These are phyloP conservation scores for Mycena vitilis DNA, from an alignment of 768 basidiomycete genomes.

Conservation along the genomic window DNA sequence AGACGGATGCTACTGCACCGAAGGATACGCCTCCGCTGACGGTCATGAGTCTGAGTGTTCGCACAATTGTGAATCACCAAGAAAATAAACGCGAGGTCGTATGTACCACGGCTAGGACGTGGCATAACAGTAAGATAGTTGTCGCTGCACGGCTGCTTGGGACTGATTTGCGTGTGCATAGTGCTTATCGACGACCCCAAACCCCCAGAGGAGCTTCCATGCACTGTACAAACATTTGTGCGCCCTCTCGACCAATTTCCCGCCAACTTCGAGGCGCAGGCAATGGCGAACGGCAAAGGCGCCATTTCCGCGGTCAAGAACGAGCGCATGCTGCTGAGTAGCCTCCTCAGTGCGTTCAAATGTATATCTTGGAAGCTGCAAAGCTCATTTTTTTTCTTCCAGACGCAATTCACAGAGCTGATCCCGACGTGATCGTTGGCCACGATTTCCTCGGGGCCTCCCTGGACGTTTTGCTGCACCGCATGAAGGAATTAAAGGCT, in stretches of 20 bases:
- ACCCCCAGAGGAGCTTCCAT: conserved; percentile 88
- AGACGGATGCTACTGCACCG: conserved; percentile 75
- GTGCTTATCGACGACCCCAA: conserved; percentile 92
- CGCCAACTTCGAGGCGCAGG: conserved; percentile 79
- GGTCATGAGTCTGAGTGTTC: conserved; percentile 87
- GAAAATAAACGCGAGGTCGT: conserved; percentile 96
- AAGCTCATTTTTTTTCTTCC: conserved; percentile 16
- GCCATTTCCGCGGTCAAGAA: conserved; percentile 79
- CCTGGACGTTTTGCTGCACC: conserved; percentile 89
- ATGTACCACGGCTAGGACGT: conserved; percentile 84
- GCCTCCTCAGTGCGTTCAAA: conserved; percentile 71
- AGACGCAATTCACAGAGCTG: conserved; percentile 85
- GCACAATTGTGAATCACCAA: conserved; percentile 93
- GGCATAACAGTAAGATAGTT: conserved; percentile 68
- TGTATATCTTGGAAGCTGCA: background rate
- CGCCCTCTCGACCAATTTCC: conserved; percentile 92
- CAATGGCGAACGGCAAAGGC: conserved; percentile 72
- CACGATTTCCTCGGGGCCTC: conserved; percentile 94
- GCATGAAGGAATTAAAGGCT: conserved; percentile 90
- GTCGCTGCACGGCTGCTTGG: background rate
- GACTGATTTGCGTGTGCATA: conserved; percentile 43
- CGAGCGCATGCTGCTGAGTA: conserved; percentile 88
- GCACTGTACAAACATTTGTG: conserved; percentile 87
- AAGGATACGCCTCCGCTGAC: conserved; percentile 91
- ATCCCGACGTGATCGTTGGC: conserved; percentile 95